A percentile compares a stretch with the other conserved stretches of the same genome.
These are phyloP conservation scores for Ehretia macrophylla DNA, from an alignment of 257 asterid genomes.

Conservation along the genomic window DNA sequence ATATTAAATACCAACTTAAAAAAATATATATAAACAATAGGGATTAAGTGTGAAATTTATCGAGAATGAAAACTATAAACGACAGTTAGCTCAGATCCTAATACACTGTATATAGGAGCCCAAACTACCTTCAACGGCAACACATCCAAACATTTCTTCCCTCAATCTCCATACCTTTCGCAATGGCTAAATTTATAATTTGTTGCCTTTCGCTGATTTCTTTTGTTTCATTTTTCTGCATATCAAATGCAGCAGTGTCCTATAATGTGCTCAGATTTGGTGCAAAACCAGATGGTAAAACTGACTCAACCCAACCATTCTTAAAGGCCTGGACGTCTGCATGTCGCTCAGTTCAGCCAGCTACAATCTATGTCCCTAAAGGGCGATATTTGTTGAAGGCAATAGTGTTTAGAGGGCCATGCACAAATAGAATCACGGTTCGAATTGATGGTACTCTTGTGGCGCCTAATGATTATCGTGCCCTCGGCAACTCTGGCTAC, in stretches of 20 bases:
- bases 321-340: conserved; percentile 67
- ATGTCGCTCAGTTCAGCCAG: conserved; percentile 46
- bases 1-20: too few relatives aligned
- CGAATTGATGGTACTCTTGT: conserved; percentile 48
- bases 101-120: too few relatives aligned
- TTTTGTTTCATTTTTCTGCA: too few relatives aligned
- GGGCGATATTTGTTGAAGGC: conserved; percentile 44
- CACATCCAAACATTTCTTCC: neutral
- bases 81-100: too few relatives aligned
- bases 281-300: conserved; percentile 64
- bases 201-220: too few relatives aligned
- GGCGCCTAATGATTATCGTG: conserved; percentile 47
- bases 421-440: conserved; percentile 46
- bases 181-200: too few relatives aligned
- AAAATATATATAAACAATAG: too few relatives aligned
- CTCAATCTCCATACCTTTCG: conserved; percentile 23
- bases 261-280: conserved; percentile 59
- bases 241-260: conserved; percentile 24
- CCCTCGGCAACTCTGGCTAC: conserved; percentile 39
- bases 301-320: conserved; percentile 59
- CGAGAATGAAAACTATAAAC: too few relatives aligned
- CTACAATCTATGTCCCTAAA: conserved; percentile 48
- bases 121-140: neutral
- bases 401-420: conserved; percentile 55
- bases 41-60: too few relatives aligned